Evolutionary conservation across 805 yeast genomes (phyloP).

Genomic region (Wickerhamiella parazyma): DNA sequence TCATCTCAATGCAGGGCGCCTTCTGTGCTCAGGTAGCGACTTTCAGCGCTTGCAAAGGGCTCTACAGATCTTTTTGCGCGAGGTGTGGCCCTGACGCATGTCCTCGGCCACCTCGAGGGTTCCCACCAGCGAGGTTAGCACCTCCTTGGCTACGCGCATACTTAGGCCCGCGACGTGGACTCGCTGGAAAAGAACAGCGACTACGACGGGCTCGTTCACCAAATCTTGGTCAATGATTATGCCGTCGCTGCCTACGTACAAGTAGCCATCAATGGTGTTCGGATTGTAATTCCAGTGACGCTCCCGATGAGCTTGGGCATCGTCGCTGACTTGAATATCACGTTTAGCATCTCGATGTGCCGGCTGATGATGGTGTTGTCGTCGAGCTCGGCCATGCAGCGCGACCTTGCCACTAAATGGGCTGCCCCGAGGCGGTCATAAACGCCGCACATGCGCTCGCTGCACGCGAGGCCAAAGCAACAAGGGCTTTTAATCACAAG

Average conservation of each 20-base stretch:
- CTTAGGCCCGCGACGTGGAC: conserved; percentile 31
- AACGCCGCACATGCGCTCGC: too few relatives aligned
- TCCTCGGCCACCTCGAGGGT: conserved; percentile 29
- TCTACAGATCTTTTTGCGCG: conserved; percentile 30
- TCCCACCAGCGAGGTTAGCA: conserved; percentile 29
- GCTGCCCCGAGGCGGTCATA: conserved; percentile 25
- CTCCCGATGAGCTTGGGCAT: conserved; percentile 25
- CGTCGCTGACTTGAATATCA: conserved; percentile 19
- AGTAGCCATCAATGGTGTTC: conserved; percentile 66
- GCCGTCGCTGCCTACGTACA: conserved; percentile 32
- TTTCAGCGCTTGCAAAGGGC: conserved; percentile 31
- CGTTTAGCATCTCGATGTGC: conserved; percentile 22
- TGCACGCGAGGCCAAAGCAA: too few relatives aligned
- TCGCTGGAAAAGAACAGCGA: conserved; percentile 32
- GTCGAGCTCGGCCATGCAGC: conserved; percentile 20
- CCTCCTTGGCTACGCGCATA: conserved; percentile 30
- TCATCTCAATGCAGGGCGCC: conserved; percentile 26
- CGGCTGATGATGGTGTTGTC: conserved; percentile 27
- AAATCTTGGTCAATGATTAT: conserved; percentile 31
- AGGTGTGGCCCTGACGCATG: conserved; percentile 27
- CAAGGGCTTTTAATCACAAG: too few relatives aligned
- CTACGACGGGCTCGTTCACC: conserved; percentile 28
- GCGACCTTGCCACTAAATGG: conserved; percentile 30
- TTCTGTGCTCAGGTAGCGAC: conserved; percentile 26
- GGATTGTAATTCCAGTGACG: conserved; percentile 71